A percentile compares a stretch with the other conserved stretches of the same genome.
Evolutionary conservation across 352 stramenopile genomes (phyloP).

Genomic region (Phytophthora colocasiae): DNA sequence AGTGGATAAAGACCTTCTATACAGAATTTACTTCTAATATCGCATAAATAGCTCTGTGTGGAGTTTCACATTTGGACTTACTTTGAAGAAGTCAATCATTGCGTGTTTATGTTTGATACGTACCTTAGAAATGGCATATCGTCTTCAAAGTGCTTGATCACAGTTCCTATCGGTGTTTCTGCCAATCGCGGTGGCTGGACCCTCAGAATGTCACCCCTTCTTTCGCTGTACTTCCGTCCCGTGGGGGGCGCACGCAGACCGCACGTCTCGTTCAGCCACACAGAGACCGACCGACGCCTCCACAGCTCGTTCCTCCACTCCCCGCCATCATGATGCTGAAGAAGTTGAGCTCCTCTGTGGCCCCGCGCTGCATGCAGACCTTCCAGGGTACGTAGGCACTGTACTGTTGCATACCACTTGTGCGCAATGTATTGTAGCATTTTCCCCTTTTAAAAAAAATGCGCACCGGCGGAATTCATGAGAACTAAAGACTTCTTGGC

Average conservation of each 20-base stretch:
- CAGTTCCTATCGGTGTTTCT: slow-evolving; percentile 19
- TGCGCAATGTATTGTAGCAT: not conserved
- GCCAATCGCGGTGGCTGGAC: slow-evolving; percentile 29
- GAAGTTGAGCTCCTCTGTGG: slow-evolving; percentile 67
- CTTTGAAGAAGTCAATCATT: not conserved
- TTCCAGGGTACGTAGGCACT: slow-evolving; percentile 33
- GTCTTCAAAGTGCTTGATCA: not conserved
- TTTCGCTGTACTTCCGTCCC: slow-evolving; percentile 20
- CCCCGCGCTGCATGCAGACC: slow-evolving; percentile 64
- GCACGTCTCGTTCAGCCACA: slow-evolving; percentile 32
- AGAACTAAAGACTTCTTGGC: not conserved
- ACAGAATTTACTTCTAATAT: not conserved
- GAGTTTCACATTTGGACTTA: not conserved
- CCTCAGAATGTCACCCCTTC: slow-evolving; percentile 34
- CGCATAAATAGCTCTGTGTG: not conserved
- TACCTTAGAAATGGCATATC: slow-evolving; percentile 1
- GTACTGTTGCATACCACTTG: not conserved
- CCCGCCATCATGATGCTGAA: slow-evolving; percentile 70
- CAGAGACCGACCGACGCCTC: slow-evolving; percentile 15
- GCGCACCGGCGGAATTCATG: slow-evolving; percentile 17
- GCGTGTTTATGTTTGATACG: slow-evolving; percentile 11
- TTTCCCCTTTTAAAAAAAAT: not conserved
- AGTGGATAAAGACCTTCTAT: not conserved
- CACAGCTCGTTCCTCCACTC: slow-evolving; percentile 4
- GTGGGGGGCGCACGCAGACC: slow-evolving; percentile 10